Evolutionary conservation across 441 rosid genomes (phyloP).

Genomic region (Populus tomentosa): DNA sequence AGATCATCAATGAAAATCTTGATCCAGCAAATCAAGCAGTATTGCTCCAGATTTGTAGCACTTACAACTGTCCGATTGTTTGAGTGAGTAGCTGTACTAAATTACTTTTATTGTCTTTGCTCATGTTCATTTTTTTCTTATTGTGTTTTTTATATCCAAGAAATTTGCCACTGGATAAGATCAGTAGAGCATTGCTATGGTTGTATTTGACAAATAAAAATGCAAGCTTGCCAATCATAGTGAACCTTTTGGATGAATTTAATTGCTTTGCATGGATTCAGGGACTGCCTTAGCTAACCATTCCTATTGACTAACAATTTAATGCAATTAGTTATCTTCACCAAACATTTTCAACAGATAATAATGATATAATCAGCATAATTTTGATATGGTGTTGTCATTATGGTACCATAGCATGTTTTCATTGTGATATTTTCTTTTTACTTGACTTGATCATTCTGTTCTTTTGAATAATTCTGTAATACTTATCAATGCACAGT

Average conservation of each 20-base stretch:
- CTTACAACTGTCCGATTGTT: constrained; percentile 53
- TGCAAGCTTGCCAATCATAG: neutral
- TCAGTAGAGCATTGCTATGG: neutral
- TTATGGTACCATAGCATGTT: neutral
- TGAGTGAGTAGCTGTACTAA: constrained; percentile 42
- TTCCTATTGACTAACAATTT: neutral
- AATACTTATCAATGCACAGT: neutral
- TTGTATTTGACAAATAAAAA: neutral
- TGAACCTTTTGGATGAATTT: neutral
- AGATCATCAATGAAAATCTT: constrained; percentile 64
- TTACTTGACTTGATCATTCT: neutral
- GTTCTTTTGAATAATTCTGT: neutral
- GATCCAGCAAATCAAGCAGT: constrained; percentile 70
- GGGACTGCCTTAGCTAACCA: neutral
- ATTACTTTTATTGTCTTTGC: neutral
- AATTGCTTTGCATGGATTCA: neutral
- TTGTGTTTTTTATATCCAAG: neutral
- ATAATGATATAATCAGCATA: neutral
- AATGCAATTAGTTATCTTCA: neutral
- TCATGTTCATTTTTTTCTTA: neutral
- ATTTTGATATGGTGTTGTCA: neutral
- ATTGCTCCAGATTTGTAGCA: constrained; percentile 58
- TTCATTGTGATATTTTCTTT: neutral
- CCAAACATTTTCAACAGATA: neutral
- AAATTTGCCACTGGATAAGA: neutral